Evolutionary conservation across 2,329 filamentous ascomycete genomes (phyloP), one percentile per base, ranked within the genome.

Genomic region (Fusarium sp.): DNA sequence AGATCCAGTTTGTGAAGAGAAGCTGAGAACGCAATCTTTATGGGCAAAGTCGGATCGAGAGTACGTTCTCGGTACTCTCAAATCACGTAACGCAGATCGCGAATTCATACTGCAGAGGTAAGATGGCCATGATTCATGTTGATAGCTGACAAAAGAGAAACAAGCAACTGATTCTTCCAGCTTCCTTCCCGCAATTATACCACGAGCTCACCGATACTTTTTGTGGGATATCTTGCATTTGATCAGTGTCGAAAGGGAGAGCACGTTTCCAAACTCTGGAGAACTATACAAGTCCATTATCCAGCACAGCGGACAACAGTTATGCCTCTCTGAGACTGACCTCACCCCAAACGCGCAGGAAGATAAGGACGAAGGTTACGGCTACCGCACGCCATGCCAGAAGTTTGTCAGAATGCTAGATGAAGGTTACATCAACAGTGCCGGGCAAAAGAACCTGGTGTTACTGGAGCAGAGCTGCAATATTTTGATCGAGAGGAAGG

Each of bases 381-480:
- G 30, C 37, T 20, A 19, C 11, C 6, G 13, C 7, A 37, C 30
- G 22, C 37, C 39, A 22, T 53, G 53, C 35, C 4, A 28, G 3
- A 39, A 15, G 5, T 57, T 67, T n/a, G 3, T 48, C 5, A 15
- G 7, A 10, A 32, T 44, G 28, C 9, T 68, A 5, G 11, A 46
- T 14, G 52, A 50, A 7, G 30, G 19, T 13, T 19, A 55, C 11
- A 7, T 30, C 2, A 47, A 51, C n/a, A 32, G 61, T 7, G 32
- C 20, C 9, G 46, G 28, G 5, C 11, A 52, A 11, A 52, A 65
- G 24, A 46, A 33, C 3, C 11, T 50, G 9, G 28, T 4, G 6
- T 17, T 66, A 8, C 26, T 68, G 5, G 19, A 68, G n/a, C 46
- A 11, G 19, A 50, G 39, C 13, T 69, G 56, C n/a, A 33, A 33